Conservation (phyloP, 768 basidiomycete genomes). For the Suillus discolor region DNA sequence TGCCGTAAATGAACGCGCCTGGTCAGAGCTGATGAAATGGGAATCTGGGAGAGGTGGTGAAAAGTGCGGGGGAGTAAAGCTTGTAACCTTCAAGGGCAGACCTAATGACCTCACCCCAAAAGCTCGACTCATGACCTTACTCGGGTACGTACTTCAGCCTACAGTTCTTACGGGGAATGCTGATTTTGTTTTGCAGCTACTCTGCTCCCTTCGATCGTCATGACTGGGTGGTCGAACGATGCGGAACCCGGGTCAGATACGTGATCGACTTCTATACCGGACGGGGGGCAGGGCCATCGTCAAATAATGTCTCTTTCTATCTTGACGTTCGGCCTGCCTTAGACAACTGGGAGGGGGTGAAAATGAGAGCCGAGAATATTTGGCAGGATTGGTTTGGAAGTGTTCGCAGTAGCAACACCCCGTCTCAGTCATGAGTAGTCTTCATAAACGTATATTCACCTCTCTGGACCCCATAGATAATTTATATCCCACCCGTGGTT, state of each 20-base stretch:
- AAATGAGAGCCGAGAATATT: constrained; percentile 71
- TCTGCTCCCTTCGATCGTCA: constrained; percentile 94
- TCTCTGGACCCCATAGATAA: not conserved
- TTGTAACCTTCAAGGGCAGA: constrained; percentile 90
- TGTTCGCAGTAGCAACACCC: constrained; percentile 21
- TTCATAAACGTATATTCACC: constrained; percentile 14
- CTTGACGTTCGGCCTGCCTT: constrained; percentile 94
- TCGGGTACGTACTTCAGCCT: constrained; percentile 64
- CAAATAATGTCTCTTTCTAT: constrained; percentile 78
- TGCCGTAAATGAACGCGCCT: constrained; percentile 95
- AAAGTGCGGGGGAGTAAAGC: constrained; percentile 75
- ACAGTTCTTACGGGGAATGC: constrained; percentile 1
- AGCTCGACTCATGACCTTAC: constrained; percentile 77
- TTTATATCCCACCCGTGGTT: not conserved
- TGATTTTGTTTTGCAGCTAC: constrained; percentile 56
- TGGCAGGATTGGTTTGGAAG: constrained; percentile 43
- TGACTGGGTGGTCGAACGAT: constrained; percentile 96
- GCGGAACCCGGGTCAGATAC: constrained; percentile 87
- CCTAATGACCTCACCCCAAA: constrained; percentile 80
- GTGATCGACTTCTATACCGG: constrained; percentile 99
- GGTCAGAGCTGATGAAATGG: constrained; percentile 83
- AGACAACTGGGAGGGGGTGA: constrained; percentile 92
- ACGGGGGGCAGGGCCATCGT: constrained; percentile 45
- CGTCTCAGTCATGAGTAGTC: constrained; percentile 14
- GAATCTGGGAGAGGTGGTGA: constrained; percentile 81